Evolutionary conservation across 345 rosid genomes (phyloP).

Genomic region (Populus nigra): DNA sequence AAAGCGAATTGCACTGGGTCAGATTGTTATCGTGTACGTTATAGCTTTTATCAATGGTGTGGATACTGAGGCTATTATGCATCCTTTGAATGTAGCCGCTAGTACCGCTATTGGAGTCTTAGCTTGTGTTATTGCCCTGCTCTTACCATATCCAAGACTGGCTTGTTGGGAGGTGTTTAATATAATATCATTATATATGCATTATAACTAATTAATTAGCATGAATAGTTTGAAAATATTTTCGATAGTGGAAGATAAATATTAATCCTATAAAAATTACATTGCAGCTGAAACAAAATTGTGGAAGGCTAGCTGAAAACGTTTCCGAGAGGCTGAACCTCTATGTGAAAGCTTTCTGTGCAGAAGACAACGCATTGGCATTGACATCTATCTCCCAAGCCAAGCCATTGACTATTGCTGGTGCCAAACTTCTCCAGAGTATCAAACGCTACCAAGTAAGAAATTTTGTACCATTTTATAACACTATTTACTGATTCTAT

Average conservation of each 20-base stretch:
- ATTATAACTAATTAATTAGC: no score
- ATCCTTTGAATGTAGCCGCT: slow-evolving; percentile 69
- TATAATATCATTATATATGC: not conserved
- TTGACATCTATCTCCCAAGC: slow-evolving; percentile 56
- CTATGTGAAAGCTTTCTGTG: slow-evolving; percentile 54
- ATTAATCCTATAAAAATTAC: not conserved
- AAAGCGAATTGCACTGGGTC: slow-evolving; percentile 79
- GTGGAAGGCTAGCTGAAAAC: slow-evolving; percentile 48
- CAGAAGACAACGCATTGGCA: slow-evolving; percentile 47
- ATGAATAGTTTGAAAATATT: no score
- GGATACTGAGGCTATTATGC: slow-evolving; percentile 53
- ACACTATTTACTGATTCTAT: not conserved
- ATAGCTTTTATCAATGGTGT: slow-evolving; percentile 55
- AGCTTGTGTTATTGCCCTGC: slow-evolving; percentile 67
- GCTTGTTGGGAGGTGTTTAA: slow-evolving; percentile 62
- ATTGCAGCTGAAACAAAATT: slow-evolving; percentile 58
- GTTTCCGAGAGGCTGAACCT: slow-evolving; percentile 59
- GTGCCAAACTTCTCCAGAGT: slow-evolving; percentile 45
- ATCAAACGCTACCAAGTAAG: slow-evolving; percentile 62
- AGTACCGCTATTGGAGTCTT: slow-evolving; percentile 76
- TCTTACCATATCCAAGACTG: slow-evolving; percentile 72
- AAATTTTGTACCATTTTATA: not conserved
- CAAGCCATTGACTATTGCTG: slow-evolving; percentile 40
- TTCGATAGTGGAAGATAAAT: not conserved
- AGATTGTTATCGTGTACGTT: slow-evolving; percentile 66